Conservation (phyloP, 345 rosid species). For the Corymbia maculata region DNA sequence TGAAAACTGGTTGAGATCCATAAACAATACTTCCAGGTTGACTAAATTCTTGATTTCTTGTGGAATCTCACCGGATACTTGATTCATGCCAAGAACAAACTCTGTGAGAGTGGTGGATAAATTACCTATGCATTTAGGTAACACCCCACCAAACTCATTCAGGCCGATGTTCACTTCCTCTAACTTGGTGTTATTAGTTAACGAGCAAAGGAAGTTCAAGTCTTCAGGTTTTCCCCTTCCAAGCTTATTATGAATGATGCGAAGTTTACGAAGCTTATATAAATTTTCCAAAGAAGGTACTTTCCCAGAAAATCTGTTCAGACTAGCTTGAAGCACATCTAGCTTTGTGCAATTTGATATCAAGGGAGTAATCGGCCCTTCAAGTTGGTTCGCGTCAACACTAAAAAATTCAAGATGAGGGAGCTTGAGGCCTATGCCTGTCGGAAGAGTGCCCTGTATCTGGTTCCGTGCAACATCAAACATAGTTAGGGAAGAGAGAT, state of each 20-base stretch:
- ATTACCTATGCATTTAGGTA: not conserved
- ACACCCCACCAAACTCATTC: not conserved
- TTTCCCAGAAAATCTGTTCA: accelerated
- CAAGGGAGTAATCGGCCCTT: accelerated
- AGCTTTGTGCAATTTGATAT: not conserved
- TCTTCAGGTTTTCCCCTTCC: not conserved
- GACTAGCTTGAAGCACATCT: accelerated
- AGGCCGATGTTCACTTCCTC: accelerated
- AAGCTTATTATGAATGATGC: accelerated
- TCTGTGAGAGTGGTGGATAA: not conserved
- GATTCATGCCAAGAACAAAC: accelerated
- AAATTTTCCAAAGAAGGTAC: not conserved
- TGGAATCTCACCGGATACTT: not conserved
- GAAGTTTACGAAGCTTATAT: accelerated
- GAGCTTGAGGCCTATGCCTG: accelerated
- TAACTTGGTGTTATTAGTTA: not conserved
- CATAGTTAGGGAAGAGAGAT: accelerated
- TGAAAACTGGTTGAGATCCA: accelerated
- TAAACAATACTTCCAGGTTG: accelerated
- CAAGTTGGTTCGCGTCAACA: accelerated
- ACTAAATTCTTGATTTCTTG: not conserved
- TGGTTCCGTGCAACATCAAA: accelerated
- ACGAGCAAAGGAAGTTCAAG: not conserved
- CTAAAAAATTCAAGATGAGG: accelerated
- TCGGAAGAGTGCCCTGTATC: not conserved